phyloP scores from a whole-genome alignment of 2,329 filamentous ascomycete species.

The Exutisphaerella laricina region DNA sequence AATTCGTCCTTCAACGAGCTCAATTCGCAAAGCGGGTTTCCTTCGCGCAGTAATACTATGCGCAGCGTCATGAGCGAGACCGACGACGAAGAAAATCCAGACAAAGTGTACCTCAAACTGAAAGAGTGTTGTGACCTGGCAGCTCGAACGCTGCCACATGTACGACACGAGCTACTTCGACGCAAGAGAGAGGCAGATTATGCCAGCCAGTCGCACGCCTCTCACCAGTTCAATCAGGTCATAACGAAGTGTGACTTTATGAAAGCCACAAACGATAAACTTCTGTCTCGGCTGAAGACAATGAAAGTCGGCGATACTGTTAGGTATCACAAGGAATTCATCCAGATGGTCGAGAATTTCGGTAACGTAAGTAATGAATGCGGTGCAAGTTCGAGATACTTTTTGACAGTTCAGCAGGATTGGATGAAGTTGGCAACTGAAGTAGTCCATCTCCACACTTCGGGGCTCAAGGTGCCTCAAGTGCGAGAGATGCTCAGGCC shows the following conservation, averaged over 20 bases:
- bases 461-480: slow-evolving; percentile 49
- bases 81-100: slow-evolving; percentile 76
- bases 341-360: slow-evolving; percentile 68
- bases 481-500: slow-evolving; percentile 70
- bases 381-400: too few relatives aligned
- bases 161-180: slow-evolving; percentile 60
- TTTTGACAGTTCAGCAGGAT: slow-evolving; percentile 40
- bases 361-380: slow-evolving; percentile 43
- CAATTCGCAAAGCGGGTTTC: slow-evolving; percentile 33
- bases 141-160: slow-evolving; percentile 63
- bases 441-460: slow-evolving; percentile 46
- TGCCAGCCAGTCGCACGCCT: slow-evolving; percentile 22
- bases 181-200: slow-evolving; percentile 60
- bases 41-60: slow-evolving; percentile 42
- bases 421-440: slow-evolving; percentile 62
- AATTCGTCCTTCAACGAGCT: slow-evolving; percentile 70
- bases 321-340: slow-evolving; percentile 58
- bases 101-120: slow-evolving; percentile 72
- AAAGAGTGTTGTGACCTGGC: slow-evolving; percentile 68
- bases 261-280: slow-evolving; percentile 65
- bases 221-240: slow-evolving; percentile 63
- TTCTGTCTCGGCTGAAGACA: slow-evolving; percentile 66
- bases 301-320: slow-evolving; percentile 83
- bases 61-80: slow-evolving; percentile 57
- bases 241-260: slow-evolving; percentile 66